Percentiles rank a stretch among this genome's conserved stretches.
Evolutionary conservation across 768 basidiomycete genomes (phyloP).

Genomic region (Albatrellus ellisii): DNA sequence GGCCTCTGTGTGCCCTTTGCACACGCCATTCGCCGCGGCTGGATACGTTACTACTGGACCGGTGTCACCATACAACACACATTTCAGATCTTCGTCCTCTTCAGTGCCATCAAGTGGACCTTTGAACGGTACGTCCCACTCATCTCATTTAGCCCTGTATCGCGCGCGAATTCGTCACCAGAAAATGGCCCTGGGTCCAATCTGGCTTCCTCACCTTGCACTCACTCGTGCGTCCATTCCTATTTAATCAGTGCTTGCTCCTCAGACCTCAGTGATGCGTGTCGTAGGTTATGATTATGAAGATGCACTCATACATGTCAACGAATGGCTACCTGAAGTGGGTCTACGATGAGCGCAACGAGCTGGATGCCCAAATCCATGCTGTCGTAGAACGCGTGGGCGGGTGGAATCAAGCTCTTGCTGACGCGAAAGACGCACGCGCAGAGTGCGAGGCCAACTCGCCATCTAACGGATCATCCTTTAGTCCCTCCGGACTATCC

Average conservation of each 20-base stretch:
- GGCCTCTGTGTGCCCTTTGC: constrained; percentile 76
- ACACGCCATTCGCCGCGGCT: constrained; percentile 59
- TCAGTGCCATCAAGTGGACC: constrained; percentile 74
- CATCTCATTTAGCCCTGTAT: no score
- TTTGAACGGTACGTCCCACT: constrained; percentile 50
- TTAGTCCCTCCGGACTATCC: constrained; percentile 30
- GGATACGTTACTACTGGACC: constrained; percentile 70
- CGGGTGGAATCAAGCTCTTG: constrained; percentile 53
- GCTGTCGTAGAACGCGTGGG: constrained; percentile 37
- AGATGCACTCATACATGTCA: constrained; percentile 90
- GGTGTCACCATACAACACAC: constrained; percentile 72
- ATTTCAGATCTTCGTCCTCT: constrained; percentile 64
- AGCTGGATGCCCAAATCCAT: constrained; percentile 31
- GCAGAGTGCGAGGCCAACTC: constrained; percentile 18
- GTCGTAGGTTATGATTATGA: constrained; percentile 73
- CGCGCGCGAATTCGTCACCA: constrained; percentile 15
- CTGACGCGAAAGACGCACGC: constrained; percentile 32
- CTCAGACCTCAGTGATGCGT: neutral
- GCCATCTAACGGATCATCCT: constrained; percentile 26
- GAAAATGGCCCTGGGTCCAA: constrained; percentile 97
- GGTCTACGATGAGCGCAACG: constrained; percentile 32
- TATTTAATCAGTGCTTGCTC: neutral
- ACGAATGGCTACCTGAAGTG: constrained; percentile 75
- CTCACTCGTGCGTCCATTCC: constrained; percentile 43
- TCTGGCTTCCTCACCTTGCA: constrained; percentile 84